Conservation (phyloP, 2,329 filamentous ascomycete species). For the Pseudocercospora eumusae region DNA sequence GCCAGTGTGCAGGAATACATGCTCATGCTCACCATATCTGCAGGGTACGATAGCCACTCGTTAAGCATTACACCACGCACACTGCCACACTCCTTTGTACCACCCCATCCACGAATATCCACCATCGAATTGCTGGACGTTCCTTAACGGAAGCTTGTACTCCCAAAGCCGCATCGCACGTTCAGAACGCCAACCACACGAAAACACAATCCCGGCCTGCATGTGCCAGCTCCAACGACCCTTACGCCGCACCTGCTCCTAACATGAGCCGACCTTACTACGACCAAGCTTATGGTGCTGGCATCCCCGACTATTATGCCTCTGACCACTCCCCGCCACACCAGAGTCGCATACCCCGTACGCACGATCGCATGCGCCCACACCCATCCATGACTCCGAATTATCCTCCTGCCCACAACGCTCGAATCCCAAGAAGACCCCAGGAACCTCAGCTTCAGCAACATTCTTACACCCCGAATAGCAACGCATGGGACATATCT, state of each 20-base stretch:
- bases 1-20: neutral
- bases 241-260: constrained; percentile 7
- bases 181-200: constrained; percentile 15
- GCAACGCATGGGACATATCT: constrained; percentile 21
- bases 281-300: constrained; percentile 21
- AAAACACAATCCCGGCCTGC: constrained; percentile 19
- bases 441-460: constrained; percentile 20
- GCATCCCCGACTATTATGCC: constrained; percentile 19
- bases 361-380: constrained; percentile 24
- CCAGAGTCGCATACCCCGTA: constrained; percentile 24
- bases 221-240: constrained; percentile 15
- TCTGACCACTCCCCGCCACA: constrained; percentile 17
- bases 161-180: constrained; percentile 12
- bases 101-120: constrained; percentile 14
- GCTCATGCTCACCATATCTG: constrained; percentile 13
- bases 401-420: constrained; percentile 16
- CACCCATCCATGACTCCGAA: constrained; percentile 27
- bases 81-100: constrained; percentile 17
- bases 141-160: constrained; percentile 15
- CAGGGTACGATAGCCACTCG: constrained; percentile 19
- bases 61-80: constrained; percentile 15
- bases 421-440: constrained; percentile 18
- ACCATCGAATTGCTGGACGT: constrained; percentile 4
- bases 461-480: constrained; percentile 18
- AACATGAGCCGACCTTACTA: constrained; percentile 26